These are phyloP conservation scores for Anaeromyces robustus DNA, from an alignment of 192 early-diverging fungal species.

Conservation along the genomic window DNA sequence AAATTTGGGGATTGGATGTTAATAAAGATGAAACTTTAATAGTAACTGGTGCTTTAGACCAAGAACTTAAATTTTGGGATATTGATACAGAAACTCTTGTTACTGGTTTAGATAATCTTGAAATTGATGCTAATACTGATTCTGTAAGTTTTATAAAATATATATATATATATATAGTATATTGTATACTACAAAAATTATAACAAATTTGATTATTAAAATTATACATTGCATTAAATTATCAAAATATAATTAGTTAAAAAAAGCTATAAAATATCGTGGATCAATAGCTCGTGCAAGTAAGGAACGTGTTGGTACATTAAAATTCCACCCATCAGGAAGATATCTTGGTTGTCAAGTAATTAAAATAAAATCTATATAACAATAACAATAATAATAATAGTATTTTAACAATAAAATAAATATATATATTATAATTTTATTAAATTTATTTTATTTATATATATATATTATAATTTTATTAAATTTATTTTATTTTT, in stretches of 20 bases:
- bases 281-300: conserved; percentile 63
- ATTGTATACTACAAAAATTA: no score
- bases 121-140: conserved; percentile 14
- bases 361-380: not conserved
- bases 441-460: no score
- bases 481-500: no score
- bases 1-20: conserved; percentile 78
- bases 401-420: no score
- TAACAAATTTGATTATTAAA: no score
- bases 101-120: conserved; percentile 35
- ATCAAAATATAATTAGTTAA: conserved; percentile 1
- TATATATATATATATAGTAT: no score
- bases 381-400: no score
- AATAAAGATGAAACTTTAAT: conserved; percentile 7
- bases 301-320: conserved; percentile 59
- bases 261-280: conserved; percentile 53
- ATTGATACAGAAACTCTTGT: conserved; percentile 32
- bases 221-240: no score
- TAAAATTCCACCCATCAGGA: conserved; percentile 65
- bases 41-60: conserved; percentile 68
- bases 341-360: conserved; percentile 57
- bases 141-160: not conserved
- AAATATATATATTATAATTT: no score
- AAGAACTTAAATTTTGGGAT: conserved; percentile 75
- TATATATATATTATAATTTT: no score